Evolutionary conservation across 2,329 filamentous ascomycete genomes (phyloP), one percentile per base, ranked within the genome.

Genomic region (Colletotrichum sp.): DNA sequence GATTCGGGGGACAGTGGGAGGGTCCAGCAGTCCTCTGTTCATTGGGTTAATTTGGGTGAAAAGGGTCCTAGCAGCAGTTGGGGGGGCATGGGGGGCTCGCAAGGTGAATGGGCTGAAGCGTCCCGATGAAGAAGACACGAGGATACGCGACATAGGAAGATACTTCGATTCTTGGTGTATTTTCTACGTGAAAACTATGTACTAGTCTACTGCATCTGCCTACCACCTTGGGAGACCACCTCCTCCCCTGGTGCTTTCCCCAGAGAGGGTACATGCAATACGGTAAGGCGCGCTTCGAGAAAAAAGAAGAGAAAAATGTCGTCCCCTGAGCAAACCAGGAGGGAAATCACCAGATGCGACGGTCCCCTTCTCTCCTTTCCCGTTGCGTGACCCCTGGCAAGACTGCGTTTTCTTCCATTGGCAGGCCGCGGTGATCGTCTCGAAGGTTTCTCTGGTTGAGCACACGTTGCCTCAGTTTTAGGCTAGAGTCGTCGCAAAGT

Each of bases 11-110:
- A n/a, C 65, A 60, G 57, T 18, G 48, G 70, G 72, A 71, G 72
- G 72, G 72, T 74, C 72, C 34, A 24, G n/a, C 66, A 59, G 69
- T 75, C 73, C 70, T 72, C 70, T 36, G 64, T 26, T 72, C 62
- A 75, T 75, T 75, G 69, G 69, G 39, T 75, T 68, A 73, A 59
- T 73, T 75, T 73, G 26, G 48, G 55, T 64, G 59, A 68, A 44
- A 44, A 30, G 36, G 55, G 55, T 26, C 55, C 55, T 13, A 52
- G 44, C 44, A 52, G n/a, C 44, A 36, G 15, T 68, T 63, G 55
- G 62, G 52, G 52, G 52, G 64, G 36, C 16, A 59, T 71, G 57
- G 73, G 63, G 73, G 69, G 30, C 18, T 72, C 68, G 68, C 44
- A 64, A 39, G 24, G 48, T 34, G 36, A 39, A 72, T 67, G 52